Evolutionary conservation across 148 eudicot species (phyloP), one percentile per base, ranked within the genome.

Genomic region (Camellia lanceoleosa): DNA sequence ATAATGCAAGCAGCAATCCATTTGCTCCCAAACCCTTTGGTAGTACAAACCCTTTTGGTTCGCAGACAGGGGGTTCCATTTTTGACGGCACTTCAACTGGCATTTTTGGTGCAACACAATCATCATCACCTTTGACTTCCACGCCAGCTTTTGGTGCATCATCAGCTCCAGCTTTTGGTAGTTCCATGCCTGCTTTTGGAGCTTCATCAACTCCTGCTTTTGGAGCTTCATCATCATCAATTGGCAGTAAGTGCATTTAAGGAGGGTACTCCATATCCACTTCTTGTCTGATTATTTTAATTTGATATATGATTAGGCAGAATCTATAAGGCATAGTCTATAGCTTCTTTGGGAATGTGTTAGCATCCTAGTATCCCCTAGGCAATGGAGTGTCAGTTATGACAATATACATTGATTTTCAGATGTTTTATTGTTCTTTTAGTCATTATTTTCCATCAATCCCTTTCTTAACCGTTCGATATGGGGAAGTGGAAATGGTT

Each of bases 1-100:
- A 68, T 84, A 92, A 86, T 86, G 87, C 84, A 80, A 84, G 80
- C 62, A 93, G 68, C 87, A 93, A 96, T 81, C 98, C 98, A 12
- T 92, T 96, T 84, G 90, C 95, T 76, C 91, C 97, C 64, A 90
- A 91, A 79, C 92, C 98, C 49, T 93, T 95, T 76, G 94, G 94
- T 79, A 87, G 87, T 79, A 79, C 91, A 30, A 88, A 84, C 68
- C 92, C 95, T 54, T 94, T 94, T 78, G 98, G 99, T 46, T 80
- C 97, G 5, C 98, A 90, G 76, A 85, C 97, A 16, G 99, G 98
- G 75, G 79, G 91, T 78, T 94, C 98, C 72, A 80, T 91, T 78
- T 96, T 96, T 86, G 98, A 97, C 68, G 84, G 90, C 83, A 93
- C 90, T 79, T 92, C 97, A 69, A 96, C 99, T 54, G 95, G 98